Percentiles rank a stretch among this genome's conserved stretches.
phyloP scores from a whole-genome alignment of 148 eudicot species.

The Selenicereus undatus region DNA sequence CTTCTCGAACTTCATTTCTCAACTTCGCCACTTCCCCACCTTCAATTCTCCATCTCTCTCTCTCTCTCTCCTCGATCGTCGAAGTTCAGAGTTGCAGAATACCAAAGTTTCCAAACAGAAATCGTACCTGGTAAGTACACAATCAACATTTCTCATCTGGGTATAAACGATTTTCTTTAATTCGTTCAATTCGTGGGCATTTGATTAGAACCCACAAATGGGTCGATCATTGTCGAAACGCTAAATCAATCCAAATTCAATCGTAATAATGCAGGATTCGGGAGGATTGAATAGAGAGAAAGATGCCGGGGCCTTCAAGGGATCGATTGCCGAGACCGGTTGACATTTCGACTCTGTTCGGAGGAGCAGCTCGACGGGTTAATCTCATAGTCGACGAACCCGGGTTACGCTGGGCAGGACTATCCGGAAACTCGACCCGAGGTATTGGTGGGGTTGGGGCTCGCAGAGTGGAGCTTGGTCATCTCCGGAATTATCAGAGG shows the following conservation, averaged over 20 bases:
- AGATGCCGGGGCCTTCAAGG: constrained; percentile 34
- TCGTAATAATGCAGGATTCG: background rate
- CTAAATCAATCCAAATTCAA: background rate
- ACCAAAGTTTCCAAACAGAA: background rate
- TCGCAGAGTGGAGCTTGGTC: background rate
- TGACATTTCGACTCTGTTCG: constrained; percentile 27
- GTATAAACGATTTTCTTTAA: too few species aligned
- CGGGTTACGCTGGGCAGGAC: constrained; percentile 11
- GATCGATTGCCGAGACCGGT: constrained; percentile 51
- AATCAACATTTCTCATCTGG: background rate
- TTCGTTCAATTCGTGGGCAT: background rate
- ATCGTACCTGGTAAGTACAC: background rate
- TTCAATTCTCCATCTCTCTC: background rate
- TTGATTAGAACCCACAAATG: background rate
- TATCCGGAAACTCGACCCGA: constrained; percentile 28
- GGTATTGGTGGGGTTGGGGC: constrained; percentile 5
- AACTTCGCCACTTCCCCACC: constrained; percentile 1
- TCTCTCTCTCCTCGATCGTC: background rate
- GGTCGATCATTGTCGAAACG: background rate
- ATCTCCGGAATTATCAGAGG: background rate
- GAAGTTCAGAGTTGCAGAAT: background rate
- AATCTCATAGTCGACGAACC: constrained; percentile 34
- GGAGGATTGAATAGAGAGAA: background rate
- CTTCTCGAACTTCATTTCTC: background rate
- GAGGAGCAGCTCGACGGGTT: constrained; percentile 23